A percentile compares a stretch with the other conserved stretches of the same genome.
phyloP scores from a whole-genome alignment of 2,329 filamentous ascomycete genomes.

The Fonsecaea pedrosoi region DNA sequence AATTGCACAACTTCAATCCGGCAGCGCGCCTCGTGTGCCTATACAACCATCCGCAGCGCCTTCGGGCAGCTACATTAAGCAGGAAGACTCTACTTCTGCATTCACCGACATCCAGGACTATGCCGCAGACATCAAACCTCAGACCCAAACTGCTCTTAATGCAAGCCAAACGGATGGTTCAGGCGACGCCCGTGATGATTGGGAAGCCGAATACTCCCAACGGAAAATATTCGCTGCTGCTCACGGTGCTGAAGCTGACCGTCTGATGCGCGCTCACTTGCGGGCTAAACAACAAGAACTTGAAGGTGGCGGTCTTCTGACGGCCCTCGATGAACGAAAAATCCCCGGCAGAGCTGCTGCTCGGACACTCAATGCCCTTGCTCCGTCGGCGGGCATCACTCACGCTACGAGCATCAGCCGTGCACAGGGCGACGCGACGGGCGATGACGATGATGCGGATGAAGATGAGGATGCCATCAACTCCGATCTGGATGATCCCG shows the following conservation, averaged over 20 bases:
- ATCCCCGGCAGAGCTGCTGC: slow-evolving; percentile 47
- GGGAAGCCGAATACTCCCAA: slow-evolving; percentile 55
- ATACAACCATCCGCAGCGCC: slow-evolving; percentile 53
- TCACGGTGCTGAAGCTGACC: slow-evolving; percentile 48
- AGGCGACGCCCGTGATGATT: slow-evolving; percentile 64
- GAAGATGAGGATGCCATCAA: slow-evolving; percentile 96
- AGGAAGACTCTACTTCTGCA: slow-evolving; percentile 31
- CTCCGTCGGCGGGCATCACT: slow-evolving; percentile 26
- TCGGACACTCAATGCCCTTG: slow-evolving; percentile 42
- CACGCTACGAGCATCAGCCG: slow-evolving; percentile 32
- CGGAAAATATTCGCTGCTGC: slow-evolving; percentile 49
- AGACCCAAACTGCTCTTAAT: slow-evolving; percentile 47
- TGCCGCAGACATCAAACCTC: slow-evolving; percentile 18
- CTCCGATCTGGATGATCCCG: slow-evolving; percentile 93
- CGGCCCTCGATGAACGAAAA: slow-evolving; percentile 50
- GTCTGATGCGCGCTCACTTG: slow-evolving; percentile 52
- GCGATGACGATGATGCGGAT: slow-evolving; percentile 61
- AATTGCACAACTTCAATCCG: slow-evolving; percentile 43
- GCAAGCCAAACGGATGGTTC: slow-evolving; percentile 78
- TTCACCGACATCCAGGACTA: slow-evolving; percentile 32
- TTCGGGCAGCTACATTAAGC: slow-evolving; percentile 44
- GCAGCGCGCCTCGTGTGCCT: slow-evolving; percentile 39
- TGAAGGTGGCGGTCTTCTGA: slow-evolving; percentile 55
- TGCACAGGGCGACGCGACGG: slow-evolving; percentile 64
- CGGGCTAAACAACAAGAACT: slow-evolving; percentile 50